Evolutionary conservation across 352 stramenopile species (phyloP), one percentile per base, ranked within the genome.

Genomic region (Phytophthora vignae): DNA sequence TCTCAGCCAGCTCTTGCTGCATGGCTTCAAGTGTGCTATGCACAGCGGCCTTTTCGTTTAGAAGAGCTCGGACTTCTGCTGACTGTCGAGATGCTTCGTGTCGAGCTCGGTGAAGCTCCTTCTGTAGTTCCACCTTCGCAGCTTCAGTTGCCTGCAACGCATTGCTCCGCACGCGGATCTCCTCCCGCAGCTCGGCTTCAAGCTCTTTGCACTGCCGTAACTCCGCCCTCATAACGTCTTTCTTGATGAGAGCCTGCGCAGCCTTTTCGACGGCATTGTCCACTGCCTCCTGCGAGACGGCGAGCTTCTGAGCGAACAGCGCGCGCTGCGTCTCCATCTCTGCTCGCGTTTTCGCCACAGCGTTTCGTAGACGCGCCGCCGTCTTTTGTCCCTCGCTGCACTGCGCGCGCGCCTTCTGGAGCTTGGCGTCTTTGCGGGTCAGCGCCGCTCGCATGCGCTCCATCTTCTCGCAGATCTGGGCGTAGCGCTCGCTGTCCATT

Each of bases 261-360:
- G 81, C 80, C 58, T 74, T 81, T 19, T 89, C 78, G 21, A 91
- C 60, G 1, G 82, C 78, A 14, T 85, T 69, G 10, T 74, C 61
- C 33, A 90, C 58, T 14, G 82, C 77, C 4, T 79, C 68, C 9
- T 76, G 62, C 33, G 74, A 84, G 2, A 68, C 67, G 11, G 25
- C 10, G 11, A 46, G 21, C 29, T 84, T 79, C 1, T 52, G 68
- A 2, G 52, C 38, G 12, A 85, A 50, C 22, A 78, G 53, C 4
- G 46, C 48, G 1, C n/a, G 40, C 12, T 86, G 65, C 1, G 33
- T n/a, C 10, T 61, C 46, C 11, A 69, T 50, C 14, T 74, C 61
- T 0, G 53, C 31, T 8, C 72, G 69, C 17, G 79, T 17, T 0
- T 64, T 54, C 9, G 54, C 4, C 1, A 67, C 25, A 1, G 44